phyloP scores from a whole-genome alignment of 2,329 filamentous ascomycete genomes.

The Macrophomina phaseolina region DNA sequence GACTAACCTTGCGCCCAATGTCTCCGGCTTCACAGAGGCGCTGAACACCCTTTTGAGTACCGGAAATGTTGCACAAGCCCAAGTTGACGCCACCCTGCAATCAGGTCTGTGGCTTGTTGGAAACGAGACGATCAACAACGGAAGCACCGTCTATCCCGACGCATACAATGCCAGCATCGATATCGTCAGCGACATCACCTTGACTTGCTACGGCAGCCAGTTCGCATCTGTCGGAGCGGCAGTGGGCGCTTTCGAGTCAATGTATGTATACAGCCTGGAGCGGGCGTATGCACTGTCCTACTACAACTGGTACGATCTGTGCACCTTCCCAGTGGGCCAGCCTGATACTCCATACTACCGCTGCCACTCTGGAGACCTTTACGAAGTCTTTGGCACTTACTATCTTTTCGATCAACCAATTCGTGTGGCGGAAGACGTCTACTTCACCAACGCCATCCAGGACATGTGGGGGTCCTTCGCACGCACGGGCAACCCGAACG shows the following conservation, averaged over 20 bases:
- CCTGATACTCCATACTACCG: conserved; percentile 13
- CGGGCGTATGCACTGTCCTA: conserved; percentile 1
- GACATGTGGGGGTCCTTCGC: conserved; percentile 16
- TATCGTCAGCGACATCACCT: not conserved
- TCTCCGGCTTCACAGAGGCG: not conserved
- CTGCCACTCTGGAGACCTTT: conserved; percentile 9
- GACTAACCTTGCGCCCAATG: not conserved
- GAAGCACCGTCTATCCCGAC: not conserved
- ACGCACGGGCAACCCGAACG: conserved; percentile 5
- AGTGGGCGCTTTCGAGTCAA: not conserved
- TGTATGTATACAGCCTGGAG: conserved; percentile 14
- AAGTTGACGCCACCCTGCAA: not conserved
- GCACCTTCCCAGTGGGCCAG: conserved; percentile 7
- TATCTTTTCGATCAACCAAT: conserved; percentile 10
- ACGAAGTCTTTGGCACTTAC: conserved; percentile 6
- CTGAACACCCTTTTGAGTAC: not conserved
- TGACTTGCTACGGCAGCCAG: conserved; percentile 7
- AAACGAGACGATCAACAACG: not conserved
- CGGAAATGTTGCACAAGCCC: not conserved
- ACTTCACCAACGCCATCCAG: conserved; percentile 11
- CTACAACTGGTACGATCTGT: conserved; percentile 11
- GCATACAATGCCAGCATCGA: conserved; percentile 3
- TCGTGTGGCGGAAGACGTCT: conserved; percentile 1
- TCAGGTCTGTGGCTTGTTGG: not conserved
- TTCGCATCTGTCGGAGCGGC: conserved; percentile 5